Percentiles rank a stretch among this genome's conserved stretches.
These are phyloP conservation scores for Lomentospora prolificans DNA, from an alignment of 2,329 filamentous ascomycete species.

Conservation along the genomic window DNA sequence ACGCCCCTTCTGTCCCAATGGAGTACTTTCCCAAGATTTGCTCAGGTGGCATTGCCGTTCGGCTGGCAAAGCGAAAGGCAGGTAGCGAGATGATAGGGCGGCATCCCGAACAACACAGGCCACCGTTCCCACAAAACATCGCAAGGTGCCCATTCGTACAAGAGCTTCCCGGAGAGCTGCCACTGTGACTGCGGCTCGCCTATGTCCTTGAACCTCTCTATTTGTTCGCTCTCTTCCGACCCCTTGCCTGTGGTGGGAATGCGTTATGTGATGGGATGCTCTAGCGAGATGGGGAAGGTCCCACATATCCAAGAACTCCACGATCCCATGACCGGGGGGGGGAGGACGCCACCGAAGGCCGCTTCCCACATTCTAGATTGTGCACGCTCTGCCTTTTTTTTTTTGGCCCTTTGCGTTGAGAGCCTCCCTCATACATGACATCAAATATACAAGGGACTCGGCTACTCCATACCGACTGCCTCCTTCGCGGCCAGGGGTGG, in stretches of 20 bases:
- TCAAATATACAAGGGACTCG: no score
- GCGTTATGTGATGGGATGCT: not conserved
- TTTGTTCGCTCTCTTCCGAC: no score
- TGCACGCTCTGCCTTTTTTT: no score
- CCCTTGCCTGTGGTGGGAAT: not conserved
- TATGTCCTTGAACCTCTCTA: no score
- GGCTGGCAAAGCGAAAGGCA: not conserved
- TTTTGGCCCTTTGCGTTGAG: no score
- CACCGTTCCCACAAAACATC: not conserved
- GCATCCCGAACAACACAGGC: not conserved
- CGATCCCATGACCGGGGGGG: not conserved
- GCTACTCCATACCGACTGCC: no score
- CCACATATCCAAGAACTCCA: not conserved
- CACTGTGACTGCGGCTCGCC: not conserved
- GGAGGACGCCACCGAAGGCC: not conserved
- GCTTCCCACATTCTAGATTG: no score
- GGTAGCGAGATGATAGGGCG: not conserved
- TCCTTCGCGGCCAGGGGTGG: no score
- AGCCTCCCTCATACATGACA: no score
- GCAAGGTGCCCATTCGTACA: not conserved
- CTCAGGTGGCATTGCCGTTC: not conserved
- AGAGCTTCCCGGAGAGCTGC: no score
- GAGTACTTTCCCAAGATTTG: not conserved
- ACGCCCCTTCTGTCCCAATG: no score
- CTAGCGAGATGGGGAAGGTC: not conserved